Evolutionary conservation across 495 filamentous ascomycete genomes (phyloP).

Genomic region (Tuber umbilicatum): DNA sequence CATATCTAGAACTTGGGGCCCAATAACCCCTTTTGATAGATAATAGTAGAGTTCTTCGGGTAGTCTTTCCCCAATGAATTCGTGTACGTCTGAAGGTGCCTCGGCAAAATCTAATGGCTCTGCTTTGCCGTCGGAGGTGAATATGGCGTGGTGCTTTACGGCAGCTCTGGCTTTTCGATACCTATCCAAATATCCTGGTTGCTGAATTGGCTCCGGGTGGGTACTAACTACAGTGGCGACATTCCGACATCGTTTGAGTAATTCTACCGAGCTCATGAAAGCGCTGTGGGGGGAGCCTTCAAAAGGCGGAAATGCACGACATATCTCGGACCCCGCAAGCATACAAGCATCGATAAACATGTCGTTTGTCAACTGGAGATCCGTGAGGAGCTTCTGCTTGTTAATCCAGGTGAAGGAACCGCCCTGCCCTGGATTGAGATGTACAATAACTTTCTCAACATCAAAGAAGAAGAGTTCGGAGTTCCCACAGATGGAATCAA

Average conservation of each 20-base stretch:
- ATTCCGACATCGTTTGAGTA: constrained; percentile 44
- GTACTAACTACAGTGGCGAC: constrained; percentile 61
- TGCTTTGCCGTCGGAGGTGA: constrained; percentile 67
- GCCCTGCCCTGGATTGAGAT: constrained; percentile 60
- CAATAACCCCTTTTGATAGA: constrained; percentile 71
- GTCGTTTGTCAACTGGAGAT: constrained; percentile 61
- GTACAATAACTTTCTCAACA: constrained; percentile 72
- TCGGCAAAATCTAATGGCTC: constrained; percentile 61
- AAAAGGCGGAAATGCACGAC: constrained; percentile 69
- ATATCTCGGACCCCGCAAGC: constrained; percentile 74
- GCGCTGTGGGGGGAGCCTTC: constrained; percentile 45
- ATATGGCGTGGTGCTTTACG: constrained; percentile 77
- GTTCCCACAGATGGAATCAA: constrained; percentile 74
- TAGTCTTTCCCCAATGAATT: constrained; percentile 80
- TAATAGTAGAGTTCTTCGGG: constrained; percentile 92
- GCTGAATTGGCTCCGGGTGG: constrained; percentile 57
- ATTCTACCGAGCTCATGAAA: constrained; percentile 32
- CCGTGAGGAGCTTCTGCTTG: constrained; percentile 61
- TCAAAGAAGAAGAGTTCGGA: constrained; percentile 86
- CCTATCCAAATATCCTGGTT: constrained; percentile 71
- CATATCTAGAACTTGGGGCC: constrained; percentile 72
- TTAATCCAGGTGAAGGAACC: constrained; percentile 63
- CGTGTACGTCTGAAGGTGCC: constrained; percentile 72
- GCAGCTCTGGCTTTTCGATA: constrained; percentile 77
- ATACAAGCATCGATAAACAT: constrained; percentile 77